phyloP scores from a whole-genome alignment of 257 asterid species.

The Orobanche coerulescens region DNA sequence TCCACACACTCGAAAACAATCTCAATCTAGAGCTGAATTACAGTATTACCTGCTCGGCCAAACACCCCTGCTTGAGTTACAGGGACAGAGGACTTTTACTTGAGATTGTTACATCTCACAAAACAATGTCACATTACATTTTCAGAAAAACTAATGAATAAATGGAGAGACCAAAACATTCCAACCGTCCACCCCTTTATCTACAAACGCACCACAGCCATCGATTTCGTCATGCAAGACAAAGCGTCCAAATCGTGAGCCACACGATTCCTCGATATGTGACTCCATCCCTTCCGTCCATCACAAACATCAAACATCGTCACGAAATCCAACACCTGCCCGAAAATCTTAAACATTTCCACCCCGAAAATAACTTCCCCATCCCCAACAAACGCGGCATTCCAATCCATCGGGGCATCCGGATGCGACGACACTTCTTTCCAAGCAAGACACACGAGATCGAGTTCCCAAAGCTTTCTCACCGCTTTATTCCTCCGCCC shows the following conservation, averaged over 20 bases:
- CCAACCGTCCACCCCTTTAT: background rate
- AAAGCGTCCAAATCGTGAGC: conserved; percentile 74
- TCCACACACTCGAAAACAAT: too few species aligned
- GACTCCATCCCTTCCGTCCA: conserved; percentile 47
- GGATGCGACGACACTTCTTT: conserved; percentile 64
- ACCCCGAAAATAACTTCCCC: conserved; percentile 60
- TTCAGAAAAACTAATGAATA: background rate
- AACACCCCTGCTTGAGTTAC: too few species aligned
- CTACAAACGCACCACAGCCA: conserved; percentile 74
- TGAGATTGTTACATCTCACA: too few species aligned
- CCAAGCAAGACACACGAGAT: conserved; percentile 49
- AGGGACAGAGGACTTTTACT: too few species aligned
- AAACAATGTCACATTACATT: conserved; percentile 12
- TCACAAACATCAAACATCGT: conserved; percentile 48
- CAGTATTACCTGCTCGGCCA: too few species aligned
- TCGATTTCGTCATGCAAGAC: conserved; percentile 80
- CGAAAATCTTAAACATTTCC: conserved; percentile 95
- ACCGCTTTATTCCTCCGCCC: conserved; percentile 95
- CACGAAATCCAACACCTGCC: conserved; percentile 87
- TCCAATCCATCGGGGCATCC: conserved; percentile 99
- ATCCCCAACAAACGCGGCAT: conserved; percentile 80
- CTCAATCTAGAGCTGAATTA: too few species aligned
- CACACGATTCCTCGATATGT: conserved; percentile 61
- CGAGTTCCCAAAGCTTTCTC: conserved; percentile 91
- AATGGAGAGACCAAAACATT: background rate